phyloP scores from a whole-genome alignment of 2,329 filamentous ascomycete species.

The Xylaria polymorpha region DNA sequence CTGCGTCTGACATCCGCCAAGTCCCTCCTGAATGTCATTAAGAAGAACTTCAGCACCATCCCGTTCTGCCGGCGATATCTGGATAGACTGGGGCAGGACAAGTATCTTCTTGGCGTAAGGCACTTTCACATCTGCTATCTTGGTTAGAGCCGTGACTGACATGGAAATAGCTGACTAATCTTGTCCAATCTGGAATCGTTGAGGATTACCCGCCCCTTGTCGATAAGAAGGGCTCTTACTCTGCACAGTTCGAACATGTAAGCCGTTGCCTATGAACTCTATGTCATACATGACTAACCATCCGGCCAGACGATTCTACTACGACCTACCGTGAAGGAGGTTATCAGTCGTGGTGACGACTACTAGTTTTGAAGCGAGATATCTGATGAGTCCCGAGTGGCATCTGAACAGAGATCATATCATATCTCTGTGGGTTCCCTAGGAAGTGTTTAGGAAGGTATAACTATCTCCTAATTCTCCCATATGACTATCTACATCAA shows the following conservation, averaged over 20 bases:
- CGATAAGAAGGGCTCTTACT: conserved; percentile 94
- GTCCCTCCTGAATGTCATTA: conserved; percentile 86
- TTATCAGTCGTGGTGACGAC: conserved; percentile 87
- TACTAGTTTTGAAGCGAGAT: conserved; percentile 65
- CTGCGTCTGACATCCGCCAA: conserved; percentile 85
- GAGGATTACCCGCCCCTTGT: conserved; percentile 90
- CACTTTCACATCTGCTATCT: not conserved
- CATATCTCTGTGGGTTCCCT: not conserved
- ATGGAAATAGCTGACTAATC: conserved; percentile 76
- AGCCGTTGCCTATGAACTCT: conserved; percentile 55
- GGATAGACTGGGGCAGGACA: conserved; percentile 92
- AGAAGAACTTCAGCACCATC: conserved; percentile 94
- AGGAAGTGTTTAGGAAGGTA: not conserved
- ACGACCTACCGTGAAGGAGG: conserved; percentile 84
- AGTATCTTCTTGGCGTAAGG: conserved; percentile 88
- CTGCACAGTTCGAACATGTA: conserved; percentile 94
- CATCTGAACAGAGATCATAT: not conserved
- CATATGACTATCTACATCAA: not conserved
- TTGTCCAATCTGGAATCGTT: conserved; percentile 85
- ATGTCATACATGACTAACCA: conserved; percentile 48
- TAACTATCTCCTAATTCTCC: not conserved
- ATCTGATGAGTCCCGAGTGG: not conserved
- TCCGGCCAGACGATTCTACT: conserved; percentile 69
- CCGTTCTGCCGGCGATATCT: conserved; percentile 92
- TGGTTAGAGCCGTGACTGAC: conserved; percentile 45